Conservation (phyloP, 495 filamentous ascomycete genomes). For the Penicillium egyptiacum region DNA sequence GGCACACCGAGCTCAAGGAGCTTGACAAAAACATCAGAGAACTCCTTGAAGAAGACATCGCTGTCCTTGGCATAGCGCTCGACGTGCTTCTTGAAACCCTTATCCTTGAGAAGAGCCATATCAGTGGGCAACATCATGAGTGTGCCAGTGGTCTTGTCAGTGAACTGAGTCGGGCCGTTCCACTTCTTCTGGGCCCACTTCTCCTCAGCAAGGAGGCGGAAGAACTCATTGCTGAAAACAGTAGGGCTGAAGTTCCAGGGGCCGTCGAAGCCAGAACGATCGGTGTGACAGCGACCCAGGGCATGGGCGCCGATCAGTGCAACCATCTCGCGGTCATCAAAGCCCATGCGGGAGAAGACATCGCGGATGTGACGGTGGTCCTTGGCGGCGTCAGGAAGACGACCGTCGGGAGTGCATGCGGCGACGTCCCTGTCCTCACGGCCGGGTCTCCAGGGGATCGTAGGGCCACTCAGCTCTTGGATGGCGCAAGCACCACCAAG, state of each 20-base stretch:
- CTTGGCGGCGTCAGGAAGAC: conserved; percentile 86
- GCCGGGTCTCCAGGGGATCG: conserved; percentile 87
- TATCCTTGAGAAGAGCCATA: conserved; percentile 84
- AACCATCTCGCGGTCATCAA: conserved; percentile 96
- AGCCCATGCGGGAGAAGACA: conserved; percentile 97
- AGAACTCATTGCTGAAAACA: conserved; percentile 93
- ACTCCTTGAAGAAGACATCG: conserved; percentile 91
- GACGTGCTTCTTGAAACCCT: conserved; percentile 79
- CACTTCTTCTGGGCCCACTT: conserved; percentile 94
- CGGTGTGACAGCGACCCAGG: conserved; percentile 85
- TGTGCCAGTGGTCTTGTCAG: conserved; percentile 78
- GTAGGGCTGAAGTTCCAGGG: conserved; percentile 98
- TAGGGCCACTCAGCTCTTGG: conserved; percentile 92
- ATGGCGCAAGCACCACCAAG: conserved; percentile 81
- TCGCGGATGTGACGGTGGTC: conserved; percentile 79
- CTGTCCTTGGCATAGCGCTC: conserved; percentile 92
- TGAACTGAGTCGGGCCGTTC: conserved; percentile 83
- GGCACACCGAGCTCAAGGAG: conserved; percentile 95
- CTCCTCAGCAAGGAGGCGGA: conserved; percentile 80
- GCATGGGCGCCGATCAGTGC: conserved; percentile 89
- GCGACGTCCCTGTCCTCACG: conserved; percentile 78
- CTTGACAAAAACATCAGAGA: conserved; percentile 72
- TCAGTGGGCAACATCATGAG: conserved; percentile 99
- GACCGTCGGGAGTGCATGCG: conserved; percentile 91
- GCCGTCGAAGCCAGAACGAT: conserved; percentile 85